Percentiles rank a stretch among this genome's conserved stretches.
Evolutionary conservation across 1,139 yeast genomes (phyloP).

Genomic region (Kurtzmaniella quercitrusa): DNA sequence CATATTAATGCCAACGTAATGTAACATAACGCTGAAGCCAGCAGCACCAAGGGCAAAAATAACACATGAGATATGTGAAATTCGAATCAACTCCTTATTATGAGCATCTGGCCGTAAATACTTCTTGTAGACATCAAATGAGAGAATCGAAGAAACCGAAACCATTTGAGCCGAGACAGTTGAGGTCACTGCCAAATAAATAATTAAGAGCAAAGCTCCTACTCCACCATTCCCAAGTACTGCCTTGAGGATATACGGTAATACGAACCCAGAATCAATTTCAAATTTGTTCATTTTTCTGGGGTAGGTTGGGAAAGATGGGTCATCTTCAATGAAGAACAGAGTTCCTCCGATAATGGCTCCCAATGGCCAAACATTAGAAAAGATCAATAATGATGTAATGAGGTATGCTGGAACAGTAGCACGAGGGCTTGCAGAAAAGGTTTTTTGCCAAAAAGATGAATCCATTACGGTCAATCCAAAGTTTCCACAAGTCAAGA

Average conservation of each 20-base stretch:
- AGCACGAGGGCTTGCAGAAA: constrained; percentile 28
- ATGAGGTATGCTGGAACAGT: constrained; percentile 34
- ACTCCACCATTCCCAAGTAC: constrained; percentile 24
- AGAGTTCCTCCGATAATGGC: constrained; percentile 23
- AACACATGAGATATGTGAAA: constrained; percentile 24
- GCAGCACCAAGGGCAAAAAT: constrained; percentile 25
- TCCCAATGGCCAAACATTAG: constrained; percentile 30
- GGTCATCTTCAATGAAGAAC: constrained; percentile 20
- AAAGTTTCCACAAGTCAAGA: constrained; percentile 25
- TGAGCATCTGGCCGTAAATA: constrained; percentile 23
- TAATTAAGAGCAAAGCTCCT: constrained; percentile 23
- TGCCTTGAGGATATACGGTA: constrained; percentile 24
- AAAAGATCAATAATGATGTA: constrained; percentile 28
- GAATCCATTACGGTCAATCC: constrained; percentile 29
- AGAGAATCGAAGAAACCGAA: constrained; percentile 25
- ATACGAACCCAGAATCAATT: constrained; percentile 23
- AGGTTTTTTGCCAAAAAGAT: constrained; percentile 31
- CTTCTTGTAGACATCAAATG: constrained; percentile 27
- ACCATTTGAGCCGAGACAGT: constrained; percentile 29
- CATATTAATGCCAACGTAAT: constrained; percentile 26
- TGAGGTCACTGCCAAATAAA: constrained; percentile 29
- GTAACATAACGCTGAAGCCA: constrained; percentile 26
- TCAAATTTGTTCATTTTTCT: constrained; percentile 21
- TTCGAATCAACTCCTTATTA: constrained; percentile 22
- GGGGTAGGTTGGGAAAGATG: constrained; percentile 27